Evolutionary conservation across 129 eudicot species (phyloP).

Genomic region (Flaveria ramosissima): DNA sequence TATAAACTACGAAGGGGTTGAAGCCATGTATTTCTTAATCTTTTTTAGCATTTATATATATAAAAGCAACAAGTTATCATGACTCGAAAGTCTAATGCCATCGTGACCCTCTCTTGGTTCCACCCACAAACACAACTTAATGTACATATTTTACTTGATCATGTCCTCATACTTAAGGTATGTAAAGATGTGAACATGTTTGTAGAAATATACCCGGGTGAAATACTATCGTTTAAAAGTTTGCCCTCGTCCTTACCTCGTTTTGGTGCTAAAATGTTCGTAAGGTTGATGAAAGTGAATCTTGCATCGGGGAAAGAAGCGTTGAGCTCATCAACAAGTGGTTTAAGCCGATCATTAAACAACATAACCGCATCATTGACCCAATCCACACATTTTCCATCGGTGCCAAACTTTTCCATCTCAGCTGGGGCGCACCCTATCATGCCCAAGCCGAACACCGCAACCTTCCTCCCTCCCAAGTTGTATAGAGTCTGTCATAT

Average conservation of each 20-base stretch:
- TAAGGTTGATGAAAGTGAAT: slow-evolving; percentile 35
- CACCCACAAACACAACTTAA: not conserved
- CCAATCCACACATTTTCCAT: slow-evolving; percentile 34
- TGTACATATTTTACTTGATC: not conserved
- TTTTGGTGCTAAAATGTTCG: slow-evolving; percentile 14
- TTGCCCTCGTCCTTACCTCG: not conserved
- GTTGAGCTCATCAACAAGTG: slow-evolving; percentile 38
- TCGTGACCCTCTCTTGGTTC: no score
- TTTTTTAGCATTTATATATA: no score
- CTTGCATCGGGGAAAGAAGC: slow-evolving; percentile 15
- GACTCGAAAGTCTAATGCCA: no score
- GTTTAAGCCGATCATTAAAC: slow-evolving; percentile 31
- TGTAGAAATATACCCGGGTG: no score
- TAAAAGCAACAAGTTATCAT: no score
- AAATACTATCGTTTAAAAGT: not conserved
- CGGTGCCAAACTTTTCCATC: slow-evolving; percentile 26
- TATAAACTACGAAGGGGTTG: no score
- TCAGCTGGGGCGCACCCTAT: slow-evolving; percentile 43
- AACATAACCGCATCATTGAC: slow-evolving; percentile 28
- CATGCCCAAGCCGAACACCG: slow-evolving; percentile 40
- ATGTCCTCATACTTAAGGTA: not conserved
- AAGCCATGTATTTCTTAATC: no score
- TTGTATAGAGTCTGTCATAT: slow-evolving; percentile 34
- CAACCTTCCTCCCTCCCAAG: slow-evolving; percentile 46
- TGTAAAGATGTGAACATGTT: no score